Evolutionary conservation across 495 filamentous ascomycete species (phyloP), one percentile per base, ranked within the genome.

Genomic region (Jackrogersella minutella): DNA sequence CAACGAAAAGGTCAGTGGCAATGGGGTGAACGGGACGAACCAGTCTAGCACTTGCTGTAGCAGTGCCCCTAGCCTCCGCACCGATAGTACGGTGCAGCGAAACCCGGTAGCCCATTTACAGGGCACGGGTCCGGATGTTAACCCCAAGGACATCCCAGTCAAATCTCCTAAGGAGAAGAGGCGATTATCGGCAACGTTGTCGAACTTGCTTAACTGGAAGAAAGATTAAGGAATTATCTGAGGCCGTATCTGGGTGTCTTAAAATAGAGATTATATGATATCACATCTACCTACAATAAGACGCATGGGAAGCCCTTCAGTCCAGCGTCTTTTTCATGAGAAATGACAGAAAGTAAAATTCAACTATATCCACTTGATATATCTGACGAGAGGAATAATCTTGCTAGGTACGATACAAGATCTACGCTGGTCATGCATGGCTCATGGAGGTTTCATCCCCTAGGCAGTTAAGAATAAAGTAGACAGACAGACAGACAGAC

Each of bases 51-150:
- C 60, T 16, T 69, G 66, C 37, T 69, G 66, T 21, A 59, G 64
- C 24, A 68, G 58, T 19, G 44, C 64, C n/a, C 44, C 44, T 5
- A 70, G 54, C 30, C 68, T 74, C 3, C 72, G 76, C 36, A 79
- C 75, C 44, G 78, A 76, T 47, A 73, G 75, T 21, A 63, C 71
- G 21, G 64, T 70, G 30, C 75, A 77, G 46, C 41, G 57, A 0
- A 62, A 63, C 30, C 56, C 74, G 1, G 56, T 62, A 10, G 28
- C 71, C 10, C 74, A 79, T 68, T 36, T 77, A 13, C 75, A 79
- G 39, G 74, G 75, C 26, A 73, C 69, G 1, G 72, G 66, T 0
- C 66, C 70, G 5, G 73, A 73, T 30, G 44, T 76, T 7, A 58
- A 76, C 55, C 69, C 69, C 0, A 78, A 76, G 59, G 56, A 65